These are phyloP conservation scores for Colletotrichum siamense DNA, from an alignment of 2,329 filamentous ascomycete genomes.

Conservation along the genomic window DNA sequence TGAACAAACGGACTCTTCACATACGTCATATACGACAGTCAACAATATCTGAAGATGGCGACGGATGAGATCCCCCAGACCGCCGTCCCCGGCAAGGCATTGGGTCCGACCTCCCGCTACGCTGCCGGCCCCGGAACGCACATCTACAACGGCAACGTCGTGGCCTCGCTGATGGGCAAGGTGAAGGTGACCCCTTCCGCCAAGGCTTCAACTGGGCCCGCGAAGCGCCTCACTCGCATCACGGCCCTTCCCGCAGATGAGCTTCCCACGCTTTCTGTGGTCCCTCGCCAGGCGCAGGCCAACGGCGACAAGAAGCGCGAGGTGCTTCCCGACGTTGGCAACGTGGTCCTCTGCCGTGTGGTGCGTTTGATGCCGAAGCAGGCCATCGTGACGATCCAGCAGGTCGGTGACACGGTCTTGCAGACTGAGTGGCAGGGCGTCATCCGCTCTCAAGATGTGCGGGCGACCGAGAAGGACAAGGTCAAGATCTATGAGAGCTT, in stretches of 20 bases:
- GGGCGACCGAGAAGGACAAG: conserved; percentile 94
- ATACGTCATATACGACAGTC: conserved; percentile 4
- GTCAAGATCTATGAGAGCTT: conserved; percentile 92
- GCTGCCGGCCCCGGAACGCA: conserved; percentile 84
- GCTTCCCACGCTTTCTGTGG: conserved; percentile 62
- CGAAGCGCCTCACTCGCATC: conserved; percentile 66
- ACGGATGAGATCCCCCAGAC: conserved; percentile 50
- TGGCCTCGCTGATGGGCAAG: conserved; percentile 81
- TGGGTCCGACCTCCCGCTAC: conserved; percentile 73
- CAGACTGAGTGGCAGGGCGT: conserved; percentile 85
- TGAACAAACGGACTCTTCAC: background rate
- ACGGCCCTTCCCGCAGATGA: conserved; percentile 47
- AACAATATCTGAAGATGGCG: conserved; percentile 30
- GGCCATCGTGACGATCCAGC: conserved; percentile 84
- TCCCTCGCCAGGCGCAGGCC: conserved; percentile 38
- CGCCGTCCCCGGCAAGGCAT: conserved; percentile 81
- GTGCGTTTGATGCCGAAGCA: conserved; percentile 85
- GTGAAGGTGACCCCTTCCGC: conserved; percentile 60
- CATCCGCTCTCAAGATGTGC: conserved; percentile 87
- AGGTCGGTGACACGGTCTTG: conserved; percentile 75
- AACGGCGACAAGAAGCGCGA: conserved; percentile 59
- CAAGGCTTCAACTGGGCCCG: conserved; percentile 53
- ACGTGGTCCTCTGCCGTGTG: conserved; percentile 82
- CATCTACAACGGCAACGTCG: conserved; percentile 75
- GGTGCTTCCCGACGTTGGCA: conserved; percentile 81